A percentile compares a stretch with the other conserved stretches of the same genome.
These are phyloP conservation scores for Microsporum canis DNA, from an alignment of 2,329 filamentous ascomycete genomes.

Conservation along the genomic window DNA sequence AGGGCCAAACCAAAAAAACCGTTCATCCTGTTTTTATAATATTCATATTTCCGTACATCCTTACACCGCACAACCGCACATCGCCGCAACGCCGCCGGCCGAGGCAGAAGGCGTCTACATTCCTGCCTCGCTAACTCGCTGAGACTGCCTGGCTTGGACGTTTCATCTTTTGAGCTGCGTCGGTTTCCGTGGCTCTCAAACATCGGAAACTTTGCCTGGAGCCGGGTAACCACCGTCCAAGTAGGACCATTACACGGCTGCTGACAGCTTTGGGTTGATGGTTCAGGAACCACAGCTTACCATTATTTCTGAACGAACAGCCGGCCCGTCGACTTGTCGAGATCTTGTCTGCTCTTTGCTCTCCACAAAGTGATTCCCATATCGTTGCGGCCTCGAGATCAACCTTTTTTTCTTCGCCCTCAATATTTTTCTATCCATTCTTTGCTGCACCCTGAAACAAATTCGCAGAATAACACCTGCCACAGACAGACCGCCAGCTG, in stretches of 20 bases:
- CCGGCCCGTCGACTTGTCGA: not conserved
- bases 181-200: slow-evolving; percentile 5
- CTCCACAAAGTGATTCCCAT: not conserved
- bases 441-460: not conserved
- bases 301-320: not conserved
- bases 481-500: not conserved
- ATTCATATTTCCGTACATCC: not conserved
- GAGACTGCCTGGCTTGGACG: not conserved
- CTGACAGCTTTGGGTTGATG: not conserved
- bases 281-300: not conserved
- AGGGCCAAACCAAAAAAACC: not conserved
- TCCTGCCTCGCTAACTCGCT: not conserved
- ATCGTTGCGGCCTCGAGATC: not conserved
- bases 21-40: not conserved
- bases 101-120: not conserved
- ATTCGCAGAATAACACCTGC: not conserved
- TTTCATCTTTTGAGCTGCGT: not conserved
- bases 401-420: not conserved
- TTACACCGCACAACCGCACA: not conserved
- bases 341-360: not conserved
- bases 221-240: not conserved
- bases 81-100: not conserved
- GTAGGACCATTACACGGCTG: not conserved
- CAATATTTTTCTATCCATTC: not conserved
- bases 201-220: slow-evolving; percentile 4